These are phyloP conservation scores for Wallacemonas rigidus DNA, from an alignment of 208 protist species.

Conservation along the genomic window DNA sequence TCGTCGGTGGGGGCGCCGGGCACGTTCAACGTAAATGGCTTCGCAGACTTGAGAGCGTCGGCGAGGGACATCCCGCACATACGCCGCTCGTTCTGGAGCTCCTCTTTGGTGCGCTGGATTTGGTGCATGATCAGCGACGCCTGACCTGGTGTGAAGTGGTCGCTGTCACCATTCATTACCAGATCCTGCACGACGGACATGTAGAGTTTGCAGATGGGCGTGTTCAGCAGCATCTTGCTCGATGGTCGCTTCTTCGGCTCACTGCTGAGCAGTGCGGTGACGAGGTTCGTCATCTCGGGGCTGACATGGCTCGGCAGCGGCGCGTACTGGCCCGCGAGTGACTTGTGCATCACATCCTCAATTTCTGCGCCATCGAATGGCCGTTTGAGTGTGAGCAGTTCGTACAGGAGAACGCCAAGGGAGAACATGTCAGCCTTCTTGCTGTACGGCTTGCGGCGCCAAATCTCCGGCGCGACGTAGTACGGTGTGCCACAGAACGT, in stretches of 20 bases:
- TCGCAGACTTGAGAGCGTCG: constrained; percentile 12
- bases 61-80: constrained; percentile 13
- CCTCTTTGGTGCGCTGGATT: constrained; percentile 24
- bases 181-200: constrained; percentile 23
- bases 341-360: constrained; percentile 44
- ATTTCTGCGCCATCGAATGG: constrained; percentile 63
- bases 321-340: constrained; percentile 23
- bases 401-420: constrained; percentile 76
- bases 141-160: constrained; percentile 16
- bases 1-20: not conserved
- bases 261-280: constrained; percentile 23
- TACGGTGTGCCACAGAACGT: constrained; percentile 82
- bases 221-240: constrained; percentile 23
- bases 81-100: constrained; percentile 20
- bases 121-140: constrained; percentile 16
- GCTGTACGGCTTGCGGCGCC: constrained; percentile 81
- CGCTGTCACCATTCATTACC: constrained; percentile 9
- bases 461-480: constrained; percentile 91
- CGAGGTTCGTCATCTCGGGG: constrained; percentile 33
- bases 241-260: constrained; percentile 25
- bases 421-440: constrained; percentile 91
- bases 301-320: constrained; percentile 22
- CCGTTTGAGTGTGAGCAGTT: constrained; percentile 66
- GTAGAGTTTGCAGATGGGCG: constrained; percentile 25
- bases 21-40: constrained; percentile 7